Evolutionary conservation across 2,329 filamentous ascomycete genomes (phyloP), one percentile per base, ranked within the genome.

Genomic region (Fusarium lateritium): DNA sequence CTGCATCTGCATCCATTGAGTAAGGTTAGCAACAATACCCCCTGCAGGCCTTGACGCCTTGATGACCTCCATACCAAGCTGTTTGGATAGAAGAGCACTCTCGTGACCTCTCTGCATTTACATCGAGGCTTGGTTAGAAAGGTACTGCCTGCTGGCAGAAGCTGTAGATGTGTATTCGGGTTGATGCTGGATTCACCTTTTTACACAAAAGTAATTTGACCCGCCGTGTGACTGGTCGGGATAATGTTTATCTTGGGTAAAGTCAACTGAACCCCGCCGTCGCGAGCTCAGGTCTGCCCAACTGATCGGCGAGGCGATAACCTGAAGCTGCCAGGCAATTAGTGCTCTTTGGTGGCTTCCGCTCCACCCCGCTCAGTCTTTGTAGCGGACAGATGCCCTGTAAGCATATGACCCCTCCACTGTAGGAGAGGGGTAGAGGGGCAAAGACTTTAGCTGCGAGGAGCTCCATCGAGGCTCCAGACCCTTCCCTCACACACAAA

Each of bases 341-440:
- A 50, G 53, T 43, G 45, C 56, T 67, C 26, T 36, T 44, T 62
- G 47, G 64, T 43, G 54, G 44, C 43, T 58, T 54, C 62, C 50
- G 50, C 62, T 64, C 62, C 67, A 70, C 67, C 67, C 67, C 67
- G 67, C 51, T 44, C 58, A 34, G 26, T 46, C 26, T 55, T 62
- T 64, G 43, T 49, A 68, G 67, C 51, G 47, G 58, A 51, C 45
- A 50, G 39, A 38, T 42, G 67, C 67, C 57, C 62, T 70, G 67
- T 56, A 68, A 51, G 38, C 42, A 60, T 21, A 62, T 38, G 33
- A 65, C 67, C 67, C 67, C 67, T 70, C 67, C 55, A 53, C 40
- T 51, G 49, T 28, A 44, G 34, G 38, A 40, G 64, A 67, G 64
- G 64, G 64, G 64, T 19, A 47, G 65, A 69, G 65, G 65, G 65